Evolutionary conservation across 1,139 yeast genomes (phyloP), one percentile per base, ranked within the genome.

Genomic region (Suhomyces kunorum): DNA sequence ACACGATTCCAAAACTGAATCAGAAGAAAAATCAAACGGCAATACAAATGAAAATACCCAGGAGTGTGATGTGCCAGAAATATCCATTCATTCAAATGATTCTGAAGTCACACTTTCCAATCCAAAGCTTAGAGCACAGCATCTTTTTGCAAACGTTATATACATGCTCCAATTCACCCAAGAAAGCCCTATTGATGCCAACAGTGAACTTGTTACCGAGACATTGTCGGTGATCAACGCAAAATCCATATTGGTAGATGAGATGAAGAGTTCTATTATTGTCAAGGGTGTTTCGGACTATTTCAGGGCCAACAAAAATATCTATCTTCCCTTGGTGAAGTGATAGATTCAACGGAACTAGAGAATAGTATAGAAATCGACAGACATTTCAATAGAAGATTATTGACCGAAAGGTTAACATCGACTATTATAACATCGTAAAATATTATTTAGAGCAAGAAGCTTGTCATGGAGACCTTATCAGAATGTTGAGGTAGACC

Each of bases 321-420:
- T 68, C 6, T 68, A 60, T 53, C 52, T 63, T 40, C 76, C 77
- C 15, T 46, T 67, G 28, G 68, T 64, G 69, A 43, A 50, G 27
- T 16, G n/a, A 24, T 35, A 35, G 39, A 24, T 24, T 16, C 11
- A 5, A 23, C 26, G 26, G 30, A 32, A 19, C 12, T 22, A 27
- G 15, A 27, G 13, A 13, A 18, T 15, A 8, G n/a, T 20, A 20
- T 20, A 20, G 8, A 20, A n/a, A 9, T 6, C 11, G 11, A 20
- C 24, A 20, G 24, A n/a, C n/a, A n/a, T 18, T 18, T 18, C 20
- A 18, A 18, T 18, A 18, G n/a, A n/a, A n/a, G n/a, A n/a, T n/a
- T n/a, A n/a, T n/a, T n/a, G n/a, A n/a, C n/a, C n/a, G n/a, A n/a
- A n/a, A n/a, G n/a, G n/a, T n/a, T n/a, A n/a, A n/a, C n/a, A n/a